Conservation (phyloP, 768 basidiomycete genomes). For the Mycena galopus region DNA sequence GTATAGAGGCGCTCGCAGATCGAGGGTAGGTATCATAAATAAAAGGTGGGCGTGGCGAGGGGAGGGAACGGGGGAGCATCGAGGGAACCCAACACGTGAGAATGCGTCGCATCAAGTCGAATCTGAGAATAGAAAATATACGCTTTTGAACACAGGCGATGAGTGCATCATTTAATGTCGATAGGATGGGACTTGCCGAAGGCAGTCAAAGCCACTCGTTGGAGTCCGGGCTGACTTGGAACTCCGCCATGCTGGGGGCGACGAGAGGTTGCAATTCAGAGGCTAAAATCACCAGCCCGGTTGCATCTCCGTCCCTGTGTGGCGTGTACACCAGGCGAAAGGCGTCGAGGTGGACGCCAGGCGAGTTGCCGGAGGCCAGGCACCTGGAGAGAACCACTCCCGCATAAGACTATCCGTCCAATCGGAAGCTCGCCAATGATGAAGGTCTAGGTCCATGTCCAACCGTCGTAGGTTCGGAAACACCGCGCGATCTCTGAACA, state of each 20-base stretch:
- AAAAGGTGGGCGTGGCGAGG: no score
- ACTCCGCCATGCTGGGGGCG: neutral
- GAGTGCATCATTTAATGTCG: no score
- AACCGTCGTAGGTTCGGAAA: neutral
- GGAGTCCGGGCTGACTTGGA: constrained; percentile 42
- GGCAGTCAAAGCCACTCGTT: no score
- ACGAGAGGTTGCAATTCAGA: neutral
- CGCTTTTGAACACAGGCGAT: no score
- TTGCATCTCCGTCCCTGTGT: neutral
- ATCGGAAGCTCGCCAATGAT: neutral
- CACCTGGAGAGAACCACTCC: neutral
- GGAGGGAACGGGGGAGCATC: no score
- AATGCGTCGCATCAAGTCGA: no score
- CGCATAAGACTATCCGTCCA: neutral
- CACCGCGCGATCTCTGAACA: neutral
- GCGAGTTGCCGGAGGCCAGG: neutral
- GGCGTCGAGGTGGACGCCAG: neutral
- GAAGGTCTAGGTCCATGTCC: neutral
- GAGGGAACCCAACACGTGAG: no score
- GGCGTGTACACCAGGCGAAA: constrained; percentile 6
- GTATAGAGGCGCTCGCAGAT: no score
- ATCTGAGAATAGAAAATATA: no score
- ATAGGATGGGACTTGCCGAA: no score
- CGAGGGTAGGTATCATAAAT: no score
- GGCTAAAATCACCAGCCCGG: neutral